Percentiles rank a stretch among this genome's conserved stretches.
phyloP scores from a whole-genome alignment of 2,329 filamentous ascomycete species.

The Capronia americana region DNA sequence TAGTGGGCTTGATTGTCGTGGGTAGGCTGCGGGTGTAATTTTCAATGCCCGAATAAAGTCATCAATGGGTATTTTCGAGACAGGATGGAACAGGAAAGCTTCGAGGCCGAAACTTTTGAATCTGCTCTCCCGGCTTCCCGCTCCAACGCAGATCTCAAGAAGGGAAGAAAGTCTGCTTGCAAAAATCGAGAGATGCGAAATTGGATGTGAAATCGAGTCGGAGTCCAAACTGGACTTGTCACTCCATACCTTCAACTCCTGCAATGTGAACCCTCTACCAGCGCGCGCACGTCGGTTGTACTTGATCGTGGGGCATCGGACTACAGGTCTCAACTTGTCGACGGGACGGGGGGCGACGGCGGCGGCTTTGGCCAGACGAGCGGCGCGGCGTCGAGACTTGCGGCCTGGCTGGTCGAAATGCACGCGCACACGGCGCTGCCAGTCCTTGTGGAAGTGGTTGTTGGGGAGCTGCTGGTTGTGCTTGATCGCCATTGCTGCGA shows the following conservation, averaged over 20 bases:
- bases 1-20: neutral
- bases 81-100: neutral
- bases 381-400: constrained; percentile 90
- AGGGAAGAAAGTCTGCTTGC: neutral
- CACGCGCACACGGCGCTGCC: constrained; percentile 97
- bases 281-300: constrained; percentile 98
- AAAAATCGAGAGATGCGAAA: neutral
- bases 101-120: too few species aligned
- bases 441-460: constrained; percentile 94
- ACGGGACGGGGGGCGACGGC: constrained; percentile 94
- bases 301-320: constrained; percentile 97
- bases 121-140: neutral
- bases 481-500: constrained; percentile 78
- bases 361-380: constrained; percentile 92
- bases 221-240: neutral
- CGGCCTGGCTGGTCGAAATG: constrained; percentile 99
- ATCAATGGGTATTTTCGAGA: neutral
- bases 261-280: constrained; percentile 95
- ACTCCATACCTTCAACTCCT: constrained; percentile 89
- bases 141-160: neutral
- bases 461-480: constrained; percentile 68
- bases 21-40: neutral
- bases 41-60: neutral
- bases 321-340: constrained; percentile 94
- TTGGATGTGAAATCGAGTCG: neutral